A percentile compares a stretch with the other conserved stretches of the same genome.
Conservation (phyloP, 768 basidiomycete species). For the Coprinopsis strossmayeri region DNA sequence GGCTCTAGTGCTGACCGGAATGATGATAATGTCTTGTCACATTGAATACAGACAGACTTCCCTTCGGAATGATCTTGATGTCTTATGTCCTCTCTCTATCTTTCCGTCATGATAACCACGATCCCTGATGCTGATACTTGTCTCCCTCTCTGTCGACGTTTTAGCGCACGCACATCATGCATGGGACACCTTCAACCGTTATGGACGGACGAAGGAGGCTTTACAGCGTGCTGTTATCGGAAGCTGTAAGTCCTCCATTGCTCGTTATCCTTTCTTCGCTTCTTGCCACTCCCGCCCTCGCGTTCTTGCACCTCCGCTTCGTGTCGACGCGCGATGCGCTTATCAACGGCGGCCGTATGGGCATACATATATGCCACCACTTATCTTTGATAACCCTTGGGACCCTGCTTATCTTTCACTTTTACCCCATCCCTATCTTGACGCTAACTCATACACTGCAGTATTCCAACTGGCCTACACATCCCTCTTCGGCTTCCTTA, state of each 20-base stretch:
- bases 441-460: neutral
- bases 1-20: no score
- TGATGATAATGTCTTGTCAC: no score
- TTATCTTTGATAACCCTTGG: neutral
- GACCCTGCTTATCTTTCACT: neutral
- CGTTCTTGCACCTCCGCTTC: no score
- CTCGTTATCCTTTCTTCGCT: neutral
- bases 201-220: slow-evolving; percentile 63
- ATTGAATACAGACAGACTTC: no score
- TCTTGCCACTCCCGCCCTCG: no score
- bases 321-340: no score
- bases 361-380: neutral
- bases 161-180: slow-evolving; percentile 91
- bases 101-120: neutral
- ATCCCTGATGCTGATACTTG: neutral
- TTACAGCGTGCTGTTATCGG: slow-evolving; percentile 52
- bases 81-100: neutral
- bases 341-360: no score
- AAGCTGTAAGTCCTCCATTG: slow-evolving; percentile 37
- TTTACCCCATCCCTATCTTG: neutral
- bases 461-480: slow-evolving; percentile 48
- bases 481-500: slow-evolving; percentile 86
- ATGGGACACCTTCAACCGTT: slow-evolving; percentile 74
- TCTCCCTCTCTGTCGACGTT: neutral
- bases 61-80: neutral